These are phyloP conservation scores for Rhodomyrtus tomentosa DNA, from an alignment of 345 rosid species.

Conservation along the genomic window DNA sequence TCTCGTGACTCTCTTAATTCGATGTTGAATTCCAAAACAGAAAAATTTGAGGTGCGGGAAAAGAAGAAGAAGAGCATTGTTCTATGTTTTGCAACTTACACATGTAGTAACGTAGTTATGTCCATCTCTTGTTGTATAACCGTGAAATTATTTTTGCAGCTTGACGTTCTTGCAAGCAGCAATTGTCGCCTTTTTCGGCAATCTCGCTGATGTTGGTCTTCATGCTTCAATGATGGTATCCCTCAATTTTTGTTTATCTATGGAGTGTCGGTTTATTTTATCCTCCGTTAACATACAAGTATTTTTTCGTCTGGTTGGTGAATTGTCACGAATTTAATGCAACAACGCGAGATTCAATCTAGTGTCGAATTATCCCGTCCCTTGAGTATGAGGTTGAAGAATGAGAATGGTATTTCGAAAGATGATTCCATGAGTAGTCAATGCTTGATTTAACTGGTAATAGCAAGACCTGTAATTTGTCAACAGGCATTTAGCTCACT, in stretches of 20 bases:
- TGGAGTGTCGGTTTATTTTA: background rate
- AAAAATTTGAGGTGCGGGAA: background rate
- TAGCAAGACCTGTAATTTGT: background rate
- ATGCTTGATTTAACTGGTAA: background rate
- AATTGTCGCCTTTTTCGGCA: constrained; percentile 57
- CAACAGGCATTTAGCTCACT: background rate
- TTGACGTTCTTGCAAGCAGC: constrained; percentile 66
- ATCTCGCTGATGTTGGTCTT: constrained; percentile 65
- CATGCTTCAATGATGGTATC: constrained; percentile 66
- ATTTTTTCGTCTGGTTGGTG: background rate
- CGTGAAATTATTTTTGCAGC: constrained; percentile 22
- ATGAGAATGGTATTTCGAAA: background rate
- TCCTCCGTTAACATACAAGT: background rate
- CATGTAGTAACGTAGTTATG: background rate
- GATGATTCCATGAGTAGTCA: background rate
- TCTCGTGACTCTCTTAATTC: background rate
- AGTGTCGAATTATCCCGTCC: background rate
- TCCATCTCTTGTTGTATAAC: background rate
- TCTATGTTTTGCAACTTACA: background rate
- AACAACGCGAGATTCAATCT: background rate
- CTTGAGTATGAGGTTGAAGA: background rate
- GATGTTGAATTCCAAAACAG: background rate
- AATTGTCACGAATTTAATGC: background rate
- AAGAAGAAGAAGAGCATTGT: background rate
- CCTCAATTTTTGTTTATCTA: background rate